These are phyloP conservation scores for Citrus reticulata DNA, from an alignment of 345 rosid species.

Conservation along the genomic window DNA sequence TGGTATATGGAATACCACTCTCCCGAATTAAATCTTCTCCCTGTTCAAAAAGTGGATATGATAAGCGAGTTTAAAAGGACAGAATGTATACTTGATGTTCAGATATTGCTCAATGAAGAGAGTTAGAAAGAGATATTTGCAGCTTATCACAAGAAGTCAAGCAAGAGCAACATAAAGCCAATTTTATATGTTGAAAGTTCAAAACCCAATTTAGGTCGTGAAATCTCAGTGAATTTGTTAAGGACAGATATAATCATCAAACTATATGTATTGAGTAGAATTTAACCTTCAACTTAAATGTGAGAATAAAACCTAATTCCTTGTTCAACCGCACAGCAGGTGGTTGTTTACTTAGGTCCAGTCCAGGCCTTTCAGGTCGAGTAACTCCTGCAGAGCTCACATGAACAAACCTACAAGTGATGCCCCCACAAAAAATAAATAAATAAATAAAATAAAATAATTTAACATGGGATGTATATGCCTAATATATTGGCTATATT, in stretches of 20 bases:
- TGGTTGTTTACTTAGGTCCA: slow-evolving; percentile 90
- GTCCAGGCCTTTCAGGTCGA: slow-evolving; percentile 90
- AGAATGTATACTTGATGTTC: background rate
- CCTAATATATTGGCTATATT: background rate
- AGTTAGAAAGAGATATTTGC: background rate
- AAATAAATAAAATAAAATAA: no score
- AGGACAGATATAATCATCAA: background rate
- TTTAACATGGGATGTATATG: background rate
- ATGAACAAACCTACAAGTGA: slow-evolving; percentile 70
- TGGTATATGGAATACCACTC: slow-evolving; percentile 82
- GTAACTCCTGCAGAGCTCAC: slow-evolving; percentile 96
- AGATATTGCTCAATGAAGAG: background rate
- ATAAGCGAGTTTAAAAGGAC: background rate
- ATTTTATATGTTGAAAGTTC: background rate
- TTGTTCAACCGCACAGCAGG: slow-evolving; percentile 98
- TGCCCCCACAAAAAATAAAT: background rate
- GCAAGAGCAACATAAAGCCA: background rate
- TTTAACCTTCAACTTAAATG: slow-evolving; percentile 82
- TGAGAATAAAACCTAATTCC: slow-evolving; percentile 82
- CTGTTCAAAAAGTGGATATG: slow-evolving; percentile 22
- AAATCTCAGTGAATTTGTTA: background rate
- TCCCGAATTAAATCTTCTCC: slow-evolving; percentile 89
- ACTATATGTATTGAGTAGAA: background rate
- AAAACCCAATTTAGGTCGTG: background rate
- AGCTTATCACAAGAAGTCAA: background rate